These are phyloP conservation scores for Arachis monticola DNA, from an alignment of 331 rosid genomes.

Conservation along the genomic window DNA sequence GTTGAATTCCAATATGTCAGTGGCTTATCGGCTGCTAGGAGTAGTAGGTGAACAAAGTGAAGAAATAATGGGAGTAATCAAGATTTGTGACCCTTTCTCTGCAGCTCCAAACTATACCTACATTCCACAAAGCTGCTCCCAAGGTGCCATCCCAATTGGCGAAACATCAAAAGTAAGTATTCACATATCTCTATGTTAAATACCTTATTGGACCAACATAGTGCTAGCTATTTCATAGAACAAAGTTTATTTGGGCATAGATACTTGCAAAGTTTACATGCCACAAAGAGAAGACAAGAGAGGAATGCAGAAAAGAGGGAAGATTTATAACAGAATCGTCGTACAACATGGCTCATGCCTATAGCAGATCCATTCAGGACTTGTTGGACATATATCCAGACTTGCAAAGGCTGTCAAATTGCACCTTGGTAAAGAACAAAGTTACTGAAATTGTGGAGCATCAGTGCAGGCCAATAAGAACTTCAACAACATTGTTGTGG, in stretches of 20 bases:
- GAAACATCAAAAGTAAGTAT: conserved; percentile 57
- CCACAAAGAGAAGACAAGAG: conserved; percentile 9
- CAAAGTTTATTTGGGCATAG: conserved; percentile 35
- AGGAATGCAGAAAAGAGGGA: conserved; percentile 52
- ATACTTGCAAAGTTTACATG: conserved; percentile 58
- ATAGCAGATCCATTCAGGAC: conserved; percentile 60
- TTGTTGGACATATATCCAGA: conserved; percentile 67
- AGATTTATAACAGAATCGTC: conserved; percentile 48
- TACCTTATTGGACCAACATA: not conserved
- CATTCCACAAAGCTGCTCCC: conserved; percentile 52
- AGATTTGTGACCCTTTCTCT: conserved; percentile 71
- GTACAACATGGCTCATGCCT: conserved; percentile 66
- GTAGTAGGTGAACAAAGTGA: conserved; percentile 44
- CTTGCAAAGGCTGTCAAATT: conserved; percentile 57
- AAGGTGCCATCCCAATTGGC: conserved; percentile 44
- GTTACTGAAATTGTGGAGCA: conserved; percentile 56
- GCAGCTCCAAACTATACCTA: conserved; percentile 58
- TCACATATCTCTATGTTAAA: not conserved
- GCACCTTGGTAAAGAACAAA: conserved; percentile 55
- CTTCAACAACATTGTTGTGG: conserved; percentile 53
- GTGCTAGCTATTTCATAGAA: not conserved
- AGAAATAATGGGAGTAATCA: conserved; percentile 31
- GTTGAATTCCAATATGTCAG: conserved; percentile 63
- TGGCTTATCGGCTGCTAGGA: conserved; percentile 50
- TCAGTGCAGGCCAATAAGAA: conserved; percentile 60